A percentile compares a stretch with the other conserved stretches of the same genome.
Evolutionary conservation across 108 stramenopile genomes (phyloP).

Genomic region (Schizochytrium sp.): DNA sequence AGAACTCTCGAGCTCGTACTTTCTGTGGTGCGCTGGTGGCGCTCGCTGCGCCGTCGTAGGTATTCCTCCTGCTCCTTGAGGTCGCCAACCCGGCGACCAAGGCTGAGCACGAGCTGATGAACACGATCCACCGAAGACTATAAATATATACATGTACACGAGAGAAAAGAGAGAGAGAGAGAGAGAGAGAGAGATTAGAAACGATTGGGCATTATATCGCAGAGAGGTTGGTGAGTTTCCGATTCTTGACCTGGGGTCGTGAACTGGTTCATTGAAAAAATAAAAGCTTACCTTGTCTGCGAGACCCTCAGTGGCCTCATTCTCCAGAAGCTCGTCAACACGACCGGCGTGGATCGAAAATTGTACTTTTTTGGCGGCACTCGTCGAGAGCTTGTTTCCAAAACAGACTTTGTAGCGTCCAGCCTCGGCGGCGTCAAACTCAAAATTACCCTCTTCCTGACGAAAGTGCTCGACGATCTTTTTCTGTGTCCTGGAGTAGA

Average conservation of each 20-base stretch:
- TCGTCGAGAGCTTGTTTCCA: neutral
- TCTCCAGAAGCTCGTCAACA: neutral
- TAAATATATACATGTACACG: neutral
- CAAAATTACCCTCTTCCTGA: constrained; percentile 1
- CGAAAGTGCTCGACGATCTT: neutral
- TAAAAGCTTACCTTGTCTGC: neutral
- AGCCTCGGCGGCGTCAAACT: neutral
- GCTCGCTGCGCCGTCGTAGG: neutral
- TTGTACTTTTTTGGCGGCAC: neutral
- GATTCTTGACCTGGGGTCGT: too few relatives aligned
- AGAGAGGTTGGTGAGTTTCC: too few relatives aligned
- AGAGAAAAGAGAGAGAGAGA: neutral
- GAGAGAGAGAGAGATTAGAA: neutral
- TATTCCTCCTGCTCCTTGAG: constrained; percentile 14
- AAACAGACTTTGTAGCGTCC: constrained; percentile 21
- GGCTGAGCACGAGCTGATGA: neutral
- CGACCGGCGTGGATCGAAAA: constrained; percentile 8
- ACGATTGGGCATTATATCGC: too few relatives aligned
- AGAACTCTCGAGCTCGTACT: constrained; percentile 14
- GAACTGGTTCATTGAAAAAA: too few relatives aligned
- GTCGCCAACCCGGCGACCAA: constrained; percentile 7
- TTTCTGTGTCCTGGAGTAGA: neutral
- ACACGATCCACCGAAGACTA: neutral
- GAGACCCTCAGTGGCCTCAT: neutral
- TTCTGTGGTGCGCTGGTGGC: neutral